Percentiles rank a stretch among this genome's conserved stretches.
phyloP scores from a whole-genome alignment of 2,329 filamentous ascomycete genomes.

The Aspergillus pseudoglaucus region DNA sequence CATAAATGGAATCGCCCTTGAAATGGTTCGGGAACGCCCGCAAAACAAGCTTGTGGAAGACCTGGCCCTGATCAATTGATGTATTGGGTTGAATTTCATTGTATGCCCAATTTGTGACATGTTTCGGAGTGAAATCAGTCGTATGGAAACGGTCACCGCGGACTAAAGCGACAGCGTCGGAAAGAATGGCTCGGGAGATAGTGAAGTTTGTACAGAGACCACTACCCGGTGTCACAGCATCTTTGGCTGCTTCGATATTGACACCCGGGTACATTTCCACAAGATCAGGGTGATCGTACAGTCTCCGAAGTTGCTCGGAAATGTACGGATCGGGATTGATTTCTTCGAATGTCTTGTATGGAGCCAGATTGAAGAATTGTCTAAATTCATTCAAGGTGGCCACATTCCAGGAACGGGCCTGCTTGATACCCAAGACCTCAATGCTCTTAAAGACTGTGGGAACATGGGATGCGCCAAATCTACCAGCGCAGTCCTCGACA shows the following conservation, averaged over 20 bases:
- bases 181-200: slow-evolving; percentile 38
- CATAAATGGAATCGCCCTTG: slow-evolving; percentile 43
- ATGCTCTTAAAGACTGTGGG: slow-evolving; percentile 53
- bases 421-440: slow-evolving; percentile 58
- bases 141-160: slow-evolving; percentile 44
- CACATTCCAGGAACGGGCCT: slow-evolving; percentile 56
- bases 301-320: slow-evolving; percentile 36
- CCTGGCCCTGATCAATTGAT: slow-evolving; percentile 43
- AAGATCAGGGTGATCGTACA: slow-evolving; percentile 48
- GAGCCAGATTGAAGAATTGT: slow-evolving; percentile 46
- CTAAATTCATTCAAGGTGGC: slow-evolving; percentile 55
- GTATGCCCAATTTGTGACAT: slow-evolving; percentile 42
- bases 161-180: slow-evolving; percentile 43
- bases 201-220: slow-evolving; percentile 46
- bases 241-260: slow-evolving; percentile 51
- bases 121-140: slow-evolving; percentile 39
- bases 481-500: slow-evolving; percentile 56
- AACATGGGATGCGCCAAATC: slow-evolving; percentile 55
- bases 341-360: slow-evolving; percentile 46
- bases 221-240: slow-evolving; percentile 42
- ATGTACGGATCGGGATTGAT: slow-evolving; percentile 48
- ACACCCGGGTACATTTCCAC: slow-evolving; percentile 55
- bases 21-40: slow-evolving; percentile 46
- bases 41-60: slow-evolving; percentile 48
- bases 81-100: slow-evolving; percentile 38